phyloP scores from a whole-genome alignment of 345 rosid genomes.

The Aegle marmelos region DNA sequence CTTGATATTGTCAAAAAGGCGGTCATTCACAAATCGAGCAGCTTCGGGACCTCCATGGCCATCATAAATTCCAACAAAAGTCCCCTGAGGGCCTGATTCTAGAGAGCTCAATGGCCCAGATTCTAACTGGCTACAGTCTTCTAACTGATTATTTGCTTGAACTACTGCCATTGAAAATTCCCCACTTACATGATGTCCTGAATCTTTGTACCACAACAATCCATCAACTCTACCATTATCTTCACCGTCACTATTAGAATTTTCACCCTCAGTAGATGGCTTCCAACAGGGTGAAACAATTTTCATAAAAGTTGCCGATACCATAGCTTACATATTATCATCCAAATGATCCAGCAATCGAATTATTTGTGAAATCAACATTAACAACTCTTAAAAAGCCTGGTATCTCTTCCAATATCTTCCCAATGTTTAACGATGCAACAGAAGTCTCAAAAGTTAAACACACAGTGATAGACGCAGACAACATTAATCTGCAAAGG shows the following conservation, averaged over 20 bases:
- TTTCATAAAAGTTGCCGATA: constrained; percentile 57
- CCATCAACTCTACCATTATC: constrained; percentile 63
- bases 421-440: constrained; percentile 40
- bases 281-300: constrained; percentile 88
- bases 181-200: constrained; percentile 61
- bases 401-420: constrained; percentile 35
- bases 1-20: constrained; percentile 61
- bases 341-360: constrained; percentile 62
- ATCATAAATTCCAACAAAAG: constrained; percentile 96
- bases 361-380: constrained; percentile 41
- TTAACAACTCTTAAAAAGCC: constrained; percentile 29
- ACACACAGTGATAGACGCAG: constrained; percentile 49
- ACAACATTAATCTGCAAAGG: constrained; percentile 72
- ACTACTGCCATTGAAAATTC: constrained; percentile 96
- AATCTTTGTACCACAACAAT: constrained; percentile 85
- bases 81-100: constrained; percentile 81
- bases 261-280: constrained; percentile 70
- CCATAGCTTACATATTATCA: constrained; percentile 82
- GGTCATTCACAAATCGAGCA: constrained; percentile 73
- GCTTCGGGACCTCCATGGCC: constrained; percentile 99
- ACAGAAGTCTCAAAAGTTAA: constrained; percentile 56
- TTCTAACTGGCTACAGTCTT: constrained; percentile 89
- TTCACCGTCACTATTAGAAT: constrained; percentile 58
- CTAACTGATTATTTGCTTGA: constrained; percentile 79
- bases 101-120: constrained; percentile 84